Evolutionary conservation across 306 rosid species (phyloP), one percentile per base, ranked within the genome.

Genomic region (Hippophae gyantsensis): DNA sequence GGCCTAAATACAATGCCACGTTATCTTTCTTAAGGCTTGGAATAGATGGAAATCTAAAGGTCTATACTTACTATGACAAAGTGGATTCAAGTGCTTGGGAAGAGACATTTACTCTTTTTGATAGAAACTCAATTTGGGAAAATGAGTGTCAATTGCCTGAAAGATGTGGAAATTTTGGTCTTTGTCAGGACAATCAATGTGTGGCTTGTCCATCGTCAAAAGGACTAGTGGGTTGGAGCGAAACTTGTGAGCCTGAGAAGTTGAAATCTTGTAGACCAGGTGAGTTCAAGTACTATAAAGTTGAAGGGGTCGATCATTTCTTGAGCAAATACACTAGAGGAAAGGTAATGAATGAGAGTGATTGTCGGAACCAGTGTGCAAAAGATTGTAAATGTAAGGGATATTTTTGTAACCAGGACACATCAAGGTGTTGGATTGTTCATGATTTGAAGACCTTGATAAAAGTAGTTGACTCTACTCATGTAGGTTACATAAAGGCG

Each of bases 251-350:
- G 41, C 13, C 81, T 4, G 58, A 80, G 69, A 26, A 63, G 56
- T 38, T 84, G 6, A 72, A 60, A 7, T 60, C 80, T n/a, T 84
- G 92, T 44, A 62, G 14, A 10, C 52, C 55, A 3, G 76, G 62
- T 14, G 80, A 65, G 1, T 82, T 78, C 18, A 81, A 59, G 42
- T 87, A 84, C 68, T 84, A 79, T 40, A 84, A 84, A 48, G 1
- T 79, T 42, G 77, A 70, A 58, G 85, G 92, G 0, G 85, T 82
- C 13, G 86, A 84, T 9, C 93, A 84, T 66, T 87, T 77, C 73
- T 62, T 74, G 83, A 79, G 83, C 62, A 82, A 77, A 62, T 87
- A 62, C 77, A 80, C 79, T 0, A 45, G 0, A 0, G 95, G 89
- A 52, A 69, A 58, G 42, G 57, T 62, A 1, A 48, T 69, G 0